Percentiles rank a stretch among this genome's conserved stretches.
These are phyloP conservation scores for Passiflora organensis DNA, from an alignment of 345 rosid genomes.

Conservation along the genomic window DNA sequence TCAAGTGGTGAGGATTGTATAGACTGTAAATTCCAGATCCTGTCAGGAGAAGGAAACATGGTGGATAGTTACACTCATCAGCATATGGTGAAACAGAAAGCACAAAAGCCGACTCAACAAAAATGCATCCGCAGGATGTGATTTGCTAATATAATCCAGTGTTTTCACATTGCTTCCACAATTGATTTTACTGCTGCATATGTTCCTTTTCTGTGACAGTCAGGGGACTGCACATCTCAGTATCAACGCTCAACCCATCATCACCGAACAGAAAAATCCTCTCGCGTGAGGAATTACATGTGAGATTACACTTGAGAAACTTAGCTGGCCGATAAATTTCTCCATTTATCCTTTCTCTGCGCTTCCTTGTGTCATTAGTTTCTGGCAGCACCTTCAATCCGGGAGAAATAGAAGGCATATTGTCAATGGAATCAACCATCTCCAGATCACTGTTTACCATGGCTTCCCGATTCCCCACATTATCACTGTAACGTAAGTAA, in stretches of 20 bases:
- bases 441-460: conserved; percentile 21
- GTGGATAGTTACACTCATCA: too few relatives aligned
- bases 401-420: conserved; percentile 11
- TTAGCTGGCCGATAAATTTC: conserved; percentile 43
- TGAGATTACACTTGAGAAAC: conserved; percentile 38
- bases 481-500: neutral
- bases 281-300: conserved; percentile 19
- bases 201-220: conserved; percentile 3
- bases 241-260: conserved; percentile 35
- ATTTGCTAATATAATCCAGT: too few relatives aligned
- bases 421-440: conserved; percentile 31
- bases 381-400: conserved; percentile 16
- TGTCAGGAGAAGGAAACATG: too few relatives aligned
- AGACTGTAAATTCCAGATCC: too few relatives aligned
- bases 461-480: conserved; percentile 6
- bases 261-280: conserved; percentile 12
- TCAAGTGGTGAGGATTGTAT: too few relatives aligned
- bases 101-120: too few relatives aligned
- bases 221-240: conserved; percentile 37
- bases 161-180: too few relatives aligned
- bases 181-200: conserved; percentile 25
- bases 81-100: too few relatives aligned
- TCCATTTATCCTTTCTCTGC: conserved; percentile 45
- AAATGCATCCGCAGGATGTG: too few relatives aligned
- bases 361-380: conserved; percentile 47